phyloP scores from a whole-genome alignment of 75 land plant genomes.

The Pseudotsuga menziesii region DNA sequence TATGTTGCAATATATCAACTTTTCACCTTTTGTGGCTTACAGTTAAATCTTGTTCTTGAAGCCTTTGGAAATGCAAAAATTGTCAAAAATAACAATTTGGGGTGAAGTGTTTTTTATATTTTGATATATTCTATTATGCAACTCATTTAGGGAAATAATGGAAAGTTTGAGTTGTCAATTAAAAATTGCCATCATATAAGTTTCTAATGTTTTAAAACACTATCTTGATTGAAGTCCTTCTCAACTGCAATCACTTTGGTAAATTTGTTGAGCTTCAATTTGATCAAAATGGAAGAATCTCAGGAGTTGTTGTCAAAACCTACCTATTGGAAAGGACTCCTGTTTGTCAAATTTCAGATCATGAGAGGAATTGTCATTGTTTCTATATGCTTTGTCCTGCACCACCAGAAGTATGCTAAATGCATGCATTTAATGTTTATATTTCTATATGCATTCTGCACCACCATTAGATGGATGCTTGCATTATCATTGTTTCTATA shows the following conservation, averaged over 20 bases:
- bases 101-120: slow-evolving; percentile 28
- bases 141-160: neutral
- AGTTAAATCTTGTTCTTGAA: slow-evolving; percentile 96
- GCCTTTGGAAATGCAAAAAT: slow-evolving; percentile 97
- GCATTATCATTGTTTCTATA: slow-evolving; percentile 42
- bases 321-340: slow-evolving; percentile 92
- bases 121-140: neutral
- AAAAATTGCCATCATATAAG: neutral
- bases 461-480: slow-evolving; percentile 74
- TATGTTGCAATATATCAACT: neutral
- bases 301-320: slow-evolving; percentile 90
- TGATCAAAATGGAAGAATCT: slow-evolving; percentile 78
- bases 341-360: slow-evolving; percentile 91
- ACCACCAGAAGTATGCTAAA: slow-evolving; percentile 70
- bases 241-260: slow-evolving; percentile 73
- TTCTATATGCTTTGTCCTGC: slow-evolving; percentile 94
- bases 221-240: neutral
- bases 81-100: slow-evolving; percentile 85
- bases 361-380: slow-evolving; percentile 91
- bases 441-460: slow-evolving; percentile 7
- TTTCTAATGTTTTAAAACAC: neutral
- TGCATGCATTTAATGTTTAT: no score
- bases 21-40: slow-evolving; percentile 15
- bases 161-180: neutral
- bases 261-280: slow-evolving; percentile 97